Percentiles rank a stretch among this genome's conserved stretches.
These are phyloP conservation scores for Yarrowia porcina DNA, from an alignment of 805 yeast genomes.

Conservation along the genomic window DNA sequence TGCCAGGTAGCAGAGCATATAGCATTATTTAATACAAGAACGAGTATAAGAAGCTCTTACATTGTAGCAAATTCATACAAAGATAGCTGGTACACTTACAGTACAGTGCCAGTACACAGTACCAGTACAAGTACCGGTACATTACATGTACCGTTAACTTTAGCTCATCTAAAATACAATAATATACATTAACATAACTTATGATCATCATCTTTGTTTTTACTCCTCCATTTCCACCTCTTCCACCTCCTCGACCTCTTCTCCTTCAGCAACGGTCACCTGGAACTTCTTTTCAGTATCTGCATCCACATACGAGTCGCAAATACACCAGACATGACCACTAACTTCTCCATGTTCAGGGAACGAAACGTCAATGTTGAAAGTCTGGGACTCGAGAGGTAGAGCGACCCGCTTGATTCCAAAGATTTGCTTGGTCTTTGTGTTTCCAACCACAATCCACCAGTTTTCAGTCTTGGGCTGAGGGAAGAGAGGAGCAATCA, in stretches of 20 bases:
- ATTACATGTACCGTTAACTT: no score
- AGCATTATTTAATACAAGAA: background rate
- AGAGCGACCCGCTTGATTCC: conserved; percentile 67
- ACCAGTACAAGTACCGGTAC: no score
- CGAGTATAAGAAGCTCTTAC: no score
- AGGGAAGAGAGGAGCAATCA: conserved; percentile 60
- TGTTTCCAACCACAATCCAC: conserved; percentile 88
- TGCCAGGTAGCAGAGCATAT: background rate
- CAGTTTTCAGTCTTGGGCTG: conserved; percentile 60
- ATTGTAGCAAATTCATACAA: no score
- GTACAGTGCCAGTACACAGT: no score
- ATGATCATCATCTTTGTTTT: conserved; percentile 18
- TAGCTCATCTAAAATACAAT: conserved; percentile 3
- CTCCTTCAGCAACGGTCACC: conserved; percentile 30
- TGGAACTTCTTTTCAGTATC: conserved; percentile 73
- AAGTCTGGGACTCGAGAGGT: conserved; percentile 49
- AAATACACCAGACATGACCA: conserved; percentile 76
- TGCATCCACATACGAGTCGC: conserved; percentile 90
- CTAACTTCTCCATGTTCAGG: conserved; percentile 60
- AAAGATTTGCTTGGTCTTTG: conserved; percentile 55
- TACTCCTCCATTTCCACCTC: conserved; percentile 33
- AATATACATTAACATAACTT: conserved; percentile 14
- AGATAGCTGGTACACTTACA: no score
- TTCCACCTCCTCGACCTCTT: conserved; percentile 30
- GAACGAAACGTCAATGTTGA: conserved; percentile 54